Conservation (phyloP, 305 asterid species). For the Fraxinus xanthoxyloides region DNA sequence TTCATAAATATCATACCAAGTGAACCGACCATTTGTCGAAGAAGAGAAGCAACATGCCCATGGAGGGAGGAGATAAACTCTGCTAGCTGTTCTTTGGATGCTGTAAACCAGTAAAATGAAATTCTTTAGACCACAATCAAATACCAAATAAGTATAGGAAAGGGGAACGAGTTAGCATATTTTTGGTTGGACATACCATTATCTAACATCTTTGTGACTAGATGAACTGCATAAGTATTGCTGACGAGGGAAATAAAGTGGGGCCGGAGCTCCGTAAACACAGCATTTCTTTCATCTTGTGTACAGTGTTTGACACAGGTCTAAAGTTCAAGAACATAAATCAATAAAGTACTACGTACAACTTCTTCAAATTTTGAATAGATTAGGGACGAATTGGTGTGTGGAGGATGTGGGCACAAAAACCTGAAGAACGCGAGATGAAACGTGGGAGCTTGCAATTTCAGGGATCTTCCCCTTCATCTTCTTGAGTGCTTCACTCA, state of each 20-base stretch:
- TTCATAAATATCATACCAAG: slow-evolving; percentile 55
- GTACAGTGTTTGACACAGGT: slow-evolving; percentile 84
- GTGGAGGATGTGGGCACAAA: slow-evolving; percentile 10
- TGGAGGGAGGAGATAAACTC: slow-evolving; percentile 81
- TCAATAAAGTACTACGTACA: slow-evolving; percentile 13
- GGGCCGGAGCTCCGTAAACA: slow-evolving; percentile 74
- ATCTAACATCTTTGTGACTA: slow-evolving; percentile 80
- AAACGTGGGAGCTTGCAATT: slow-evolving; percentile 79
- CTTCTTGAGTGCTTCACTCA: slow-evolving; percentile 72
- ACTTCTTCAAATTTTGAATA: slow-evolving; percentile 11
- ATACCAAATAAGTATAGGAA: neutral
- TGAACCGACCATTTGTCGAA: slow-evolving; percentile 91
- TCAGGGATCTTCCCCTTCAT: slow-evolving; percentile 90
- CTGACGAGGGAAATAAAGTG: slow-evolving; percentile 63
- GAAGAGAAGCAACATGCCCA: slow-evolving; percentile 88
- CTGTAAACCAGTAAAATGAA: slow-evolving; percentile 37
- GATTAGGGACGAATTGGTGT: neutral
- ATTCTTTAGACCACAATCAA: neutral
- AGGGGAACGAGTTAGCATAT: neutral
- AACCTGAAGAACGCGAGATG: slow-evolving; percentile 98
- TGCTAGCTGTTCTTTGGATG: slow-evolving; percentile 76
- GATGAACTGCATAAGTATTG: slow-evolving; percentile 83
- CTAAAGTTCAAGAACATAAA: slow-evolving; percentile 41
- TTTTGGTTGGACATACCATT: slow-evolving; percentile 46
- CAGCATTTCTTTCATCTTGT: slow-evolving; percentile 73